These are phyloP conservation scores for Coemansia sp. DNA, from an alignment of 192 early-diverging fungal species.

Conservation along the genomic window DNA sequence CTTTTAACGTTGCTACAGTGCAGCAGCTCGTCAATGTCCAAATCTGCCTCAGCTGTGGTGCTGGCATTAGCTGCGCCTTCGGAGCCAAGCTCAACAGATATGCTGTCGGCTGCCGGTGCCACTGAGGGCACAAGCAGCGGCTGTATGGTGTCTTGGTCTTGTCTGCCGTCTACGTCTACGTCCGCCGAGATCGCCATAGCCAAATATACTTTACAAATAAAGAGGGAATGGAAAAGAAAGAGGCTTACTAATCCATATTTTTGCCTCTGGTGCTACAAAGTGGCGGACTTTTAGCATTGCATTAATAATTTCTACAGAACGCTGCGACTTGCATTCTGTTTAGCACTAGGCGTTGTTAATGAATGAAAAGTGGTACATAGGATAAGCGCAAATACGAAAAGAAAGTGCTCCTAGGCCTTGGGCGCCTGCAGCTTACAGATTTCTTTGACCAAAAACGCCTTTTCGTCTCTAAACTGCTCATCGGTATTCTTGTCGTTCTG, in stretches of 20 bases:
- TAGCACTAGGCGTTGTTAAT: background rate
- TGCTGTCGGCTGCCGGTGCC: background rate
- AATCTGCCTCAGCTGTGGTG: background rate
- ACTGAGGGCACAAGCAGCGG: slow-evolving; percentile 1
- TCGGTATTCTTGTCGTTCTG: slow-evolving; percentile 96
- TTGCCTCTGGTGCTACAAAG: background rate
- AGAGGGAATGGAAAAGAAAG: background rate
- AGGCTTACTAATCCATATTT: background rate
- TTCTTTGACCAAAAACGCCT: slow-evolving; percentile 90
- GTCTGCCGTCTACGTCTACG: background rate
- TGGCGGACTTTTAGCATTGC: background rate
- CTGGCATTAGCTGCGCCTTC: background rate
- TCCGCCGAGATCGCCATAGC: too few relatives aligned
- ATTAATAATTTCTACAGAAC: background rate
- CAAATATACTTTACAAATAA: background rate
- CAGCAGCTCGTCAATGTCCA: slow-evolving; percentile 12
- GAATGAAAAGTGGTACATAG: background rate
- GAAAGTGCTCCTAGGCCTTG: background rate
- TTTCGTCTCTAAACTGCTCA: slow-evolving; percentile 99
- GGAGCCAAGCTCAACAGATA: background rate
- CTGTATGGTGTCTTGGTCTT: background rate
- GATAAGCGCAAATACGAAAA: background rate
- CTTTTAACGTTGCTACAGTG: slow-evolving; percentile 5
- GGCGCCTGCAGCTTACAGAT: slow-evolving; percentile 58
- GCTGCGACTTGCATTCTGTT: too few relatives aligned